A percentile compares a stretch with the other conserved stretches of the same genome.
Evolutionary conservation across 306 rosid genomes (phyloP).

Genomic region (Phaseolus lunatus): DNA sequence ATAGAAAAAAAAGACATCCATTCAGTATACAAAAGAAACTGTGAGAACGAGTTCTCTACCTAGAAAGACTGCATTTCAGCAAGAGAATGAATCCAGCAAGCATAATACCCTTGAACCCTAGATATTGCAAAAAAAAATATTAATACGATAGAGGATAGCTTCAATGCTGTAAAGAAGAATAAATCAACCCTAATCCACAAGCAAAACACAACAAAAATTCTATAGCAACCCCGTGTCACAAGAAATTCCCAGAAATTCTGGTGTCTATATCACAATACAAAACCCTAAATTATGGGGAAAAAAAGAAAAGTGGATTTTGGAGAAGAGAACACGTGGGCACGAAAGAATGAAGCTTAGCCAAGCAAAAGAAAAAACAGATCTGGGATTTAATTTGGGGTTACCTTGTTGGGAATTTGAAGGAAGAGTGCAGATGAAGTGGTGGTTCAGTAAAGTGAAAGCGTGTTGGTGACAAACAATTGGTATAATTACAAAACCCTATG

Average conservation of each 20-base stretch:
- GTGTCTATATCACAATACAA: constrained; percentile 1
- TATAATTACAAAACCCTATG: constrained; percentile 29
- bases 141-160: neutral
- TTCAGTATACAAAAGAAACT: constrained; percentile 25
- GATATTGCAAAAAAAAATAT: constrained; percentile 9
- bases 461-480: neutral
- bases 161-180: neutral
- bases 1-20: neutral
- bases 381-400: constrained; percentile 9
- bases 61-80: constrained; percentile 53
- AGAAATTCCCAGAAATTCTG: constrained; percentile 17
- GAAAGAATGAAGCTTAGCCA: neutral
- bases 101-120: constrained; percentile 62
- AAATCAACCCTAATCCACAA: constrained; percentile 3
- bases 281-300: neutral
- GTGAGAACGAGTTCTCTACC: constrained; percentile 52
- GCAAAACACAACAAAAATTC: constrained; percentile 12
- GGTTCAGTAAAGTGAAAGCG: constrained; percentile 27
- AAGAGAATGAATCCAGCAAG: constrained; percentile 50
- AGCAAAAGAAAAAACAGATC: neutral
- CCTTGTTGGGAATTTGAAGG: constrained; percentile 25
- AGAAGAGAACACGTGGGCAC: neutral
- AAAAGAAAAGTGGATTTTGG: neutral
- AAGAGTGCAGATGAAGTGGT: constrained; percentile 25
- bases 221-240: neutral